Evolutionary conservation across 108 stramenopile species (phyloP).

Genomic region (Bacterosira constricta): DNA sequence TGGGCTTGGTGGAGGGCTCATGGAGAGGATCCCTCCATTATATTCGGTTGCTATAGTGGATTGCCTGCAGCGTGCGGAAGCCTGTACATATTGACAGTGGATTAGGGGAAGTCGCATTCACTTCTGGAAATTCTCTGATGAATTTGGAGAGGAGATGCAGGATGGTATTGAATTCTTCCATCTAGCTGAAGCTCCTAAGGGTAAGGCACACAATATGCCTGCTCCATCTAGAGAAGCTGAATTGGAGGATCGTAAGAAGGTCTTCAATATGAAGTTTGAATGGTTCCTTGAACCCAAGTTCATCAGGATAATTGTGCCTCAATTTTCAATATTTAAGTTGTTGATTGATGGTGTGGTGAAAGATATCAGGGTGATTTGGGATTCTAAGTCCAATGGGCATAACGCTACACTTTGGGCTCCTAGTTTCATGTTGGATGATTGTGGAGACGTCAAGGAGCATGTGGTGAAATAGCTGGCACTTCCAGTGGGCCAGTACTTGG

Average conservation of each 20-base stretch:
- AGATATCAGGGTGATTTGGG: no score
- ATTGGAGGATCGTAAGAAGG: neutral
- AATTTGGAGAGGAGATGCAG: neutral
- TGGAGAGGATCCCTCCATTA: neutral
- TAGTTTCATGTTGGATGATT: no score
- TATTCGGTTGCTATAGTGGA: neutral
- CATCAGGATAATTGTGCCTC: neutral
- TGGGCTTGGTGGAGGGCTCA: neutral
- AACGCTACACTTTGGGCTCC: neutral
- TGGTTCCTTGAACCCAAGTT: neutral
- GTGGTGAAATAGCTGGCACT: no score
- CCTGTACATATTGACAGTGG: conserved; percentile 4
- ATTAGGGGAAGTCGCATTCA: neutral
- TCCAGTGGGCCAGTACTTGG: no score
- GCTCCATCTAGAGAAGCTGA: neutral
- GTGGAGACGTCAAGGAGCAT: no score
- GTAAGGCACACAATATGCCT: neutral
- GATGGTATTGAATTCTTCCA: conserved; percentile 7
- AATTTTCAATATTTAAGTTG: neutral
- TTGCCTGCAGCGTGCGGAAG: neutral
- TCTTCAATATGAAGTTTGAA: neutral
- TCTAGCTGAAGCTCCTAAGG: neutral
- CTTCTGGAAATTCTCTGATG: neutral
- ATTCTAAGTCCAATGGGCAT: neutral
- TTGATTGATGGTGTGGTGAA: neutral